A percentile compares a stretch with the other conserved stretches of the same genome.
phyloP scores from a whole-genome alignment of 345 rosid genomes.

The Syzygium oleosum region DNA sequence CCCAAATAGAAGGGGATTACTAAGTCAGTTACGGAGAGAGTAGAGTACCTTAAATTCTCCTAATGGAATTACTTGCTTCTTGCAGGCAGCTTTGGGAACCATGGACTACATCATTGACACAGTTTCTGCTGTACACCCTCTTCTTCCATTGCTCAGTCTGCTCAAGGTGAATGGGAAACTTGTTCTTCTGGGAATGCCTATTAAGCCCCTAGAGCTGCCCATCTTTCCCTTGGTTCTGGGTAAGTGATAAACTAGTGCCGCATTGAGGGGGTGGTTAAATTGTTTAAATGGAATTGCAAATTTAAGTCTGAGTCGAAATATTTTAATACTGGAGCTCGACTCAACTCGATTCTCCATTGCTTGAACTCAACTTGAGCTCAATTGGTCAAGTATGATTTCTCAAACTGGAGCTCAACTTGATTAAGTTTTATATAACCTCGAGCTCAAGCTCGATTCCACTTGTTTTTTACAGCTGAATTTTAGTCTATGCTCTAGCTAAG shows the following conservation, averaged over 20 bases:
- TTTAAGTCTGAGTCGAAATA: neutral
- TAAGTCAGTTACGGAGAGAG: neutral
- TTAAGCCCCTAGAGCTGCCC: constrained; percentile 70
- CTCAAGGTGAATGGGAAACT: constrained; percentile 71
- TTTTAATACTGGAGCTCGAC: neutral
- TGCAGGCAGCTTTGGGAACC: constrained; percentile 48
- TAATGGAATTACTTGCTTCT: neutral
- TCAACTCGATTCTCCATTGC: neutral
- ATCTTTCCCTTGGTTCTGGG: constrained; percentile 61
- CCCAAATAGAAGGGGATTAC: neutral
- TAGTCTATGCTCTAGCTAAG: neutral
- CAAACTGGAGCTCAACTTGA: neutral
- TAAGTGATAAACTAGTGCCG: constrained; percentile 6
- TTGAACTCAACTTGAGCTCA: neutral
- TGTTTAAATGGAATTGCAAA: neutral
- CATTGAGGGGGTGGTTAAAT: neutral
- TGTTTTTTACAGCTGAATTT: constrained; percentile 42
- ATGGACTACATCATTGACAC: constrained; percentile 91
- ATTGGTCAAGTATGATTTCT: neutral
- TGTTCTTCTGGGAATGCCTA: constrained; percentile 58
- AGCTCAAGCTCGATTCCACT: neutral
- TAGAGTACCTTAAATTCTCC: neutral
- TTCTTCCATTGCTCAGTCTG: constrained; percentile 53
- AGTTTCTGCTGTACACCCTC: constrained; percentile 67
- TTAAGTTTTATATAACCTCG: too few species aligned